A percentile compares a stretch with the other conserved stretches of the same genome.
phyloP scores from a whole-genome alignment of 148 eudicot species.

The Heliamphora exappendiculata region DNA sequence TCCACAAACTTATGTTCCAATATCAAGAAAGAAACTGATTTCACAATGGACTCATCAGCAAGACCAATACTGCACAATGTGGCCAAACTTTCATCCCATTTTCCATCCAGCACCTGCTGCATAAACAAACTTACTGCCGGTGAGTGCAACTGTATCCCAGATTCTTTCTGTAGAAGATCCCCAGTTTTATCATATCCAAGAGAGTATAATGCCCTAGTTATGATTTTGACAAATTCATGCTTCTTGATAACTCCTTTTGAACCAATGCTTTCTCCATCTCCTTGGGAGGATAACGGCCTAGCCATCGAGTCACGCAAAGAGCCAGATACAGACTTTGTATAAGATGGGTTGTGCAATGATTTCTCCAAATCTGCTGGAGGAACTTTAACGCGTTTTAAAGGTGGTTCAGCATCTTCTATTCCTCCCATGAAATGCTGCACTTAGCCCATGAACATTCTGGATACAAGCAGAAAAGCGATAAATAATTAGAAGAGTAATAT shows the following conservation, averaged over 20 bases:
- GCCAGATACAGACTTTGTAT: slow-evolving; percentile 22
- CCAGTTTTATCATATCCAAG: slow-evolving; percentile 60
- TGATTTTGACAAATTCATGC: slow-evolving; percentile 54
- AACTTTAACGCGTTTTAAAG: slow-evolving; percentile 45
- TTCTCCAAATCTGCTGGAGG: slow-evolving; percentile 32
- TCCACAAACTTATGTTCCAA: slow-evolving; percentile 71
- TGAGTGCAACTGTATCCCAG: slow-evolving; percentile 52
- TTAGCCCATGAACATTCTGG: slow-evolving; percentile 46
- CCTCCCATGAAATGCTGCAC: slow-evolving; percentile 59
- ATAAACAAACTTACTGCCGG: slow-evolving; percentile 36
- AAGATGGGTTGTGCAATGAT: slow-evolving; percentile 24
- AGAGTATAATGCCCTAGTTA: slow-evolving; percentile 55
- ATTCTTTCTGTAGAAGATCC: slow-evolving; percentile 55
- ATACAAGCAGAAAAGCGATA: not conserved
- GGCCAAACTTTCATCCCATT: slow-evolving; percentile 60
- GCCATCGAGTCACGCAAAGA: slow-evolving; percentile 58
- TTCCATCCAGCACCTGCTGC: slow-evolving; percentile 54
- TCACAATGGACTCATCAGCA: slow-evolving; percentile 30
- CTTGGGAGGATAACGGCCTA: slow-evolving; percentile 45
- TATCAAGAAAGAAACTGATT: slow-evolving; percentile 56
- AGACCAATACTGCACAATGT: slow-evolving; percentile 50
- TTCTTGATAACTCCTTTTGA: slow-evolving; percentile 58
- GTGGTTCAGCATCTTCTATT: slow-evolving; percentile 55
- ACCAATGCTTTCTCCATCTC: slow-evolving; percentile 57
- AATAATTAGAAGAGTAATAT: not conserved